These are phyloP conservation scores for Pleurotus salmoneostramineus DNA, from an alignment of 768 basidiomycete species.

Conservation along the genomic window DNA sequence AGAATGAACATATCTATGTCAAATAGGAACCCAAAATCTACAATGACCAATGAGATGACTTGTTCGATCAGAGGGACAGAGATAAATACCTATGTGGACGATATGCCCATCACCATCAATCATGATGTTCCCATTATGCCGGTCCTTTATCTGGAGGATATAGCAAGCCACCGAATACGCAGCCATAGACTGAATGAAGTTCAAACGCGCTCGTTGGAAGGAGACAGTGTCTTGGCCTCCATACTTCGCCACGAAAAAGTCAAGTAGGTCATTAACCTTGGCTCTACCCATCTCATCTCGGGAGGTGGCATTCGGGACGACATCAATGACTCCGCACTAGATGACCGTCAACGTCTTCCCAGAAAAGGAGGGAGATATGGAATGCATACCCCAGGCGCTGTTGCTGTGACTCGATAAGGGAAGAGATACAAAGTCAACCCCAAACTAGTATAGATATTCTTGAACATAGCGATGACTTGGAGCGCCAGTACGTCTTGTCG, in stretches of 20 bases:
- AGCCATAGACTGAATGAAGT: constrained; percentile 99
- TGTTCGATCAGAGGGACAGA: background rate
- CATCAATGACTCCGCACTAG: constrained; percentile 97
- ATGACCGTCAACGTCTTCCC: background rate
- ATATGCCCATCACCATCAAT: constrained; percentile 98
- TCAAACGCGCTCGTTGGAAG: constrained; percentile 90
- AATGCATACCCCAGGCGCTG: constrained; percentile 81
- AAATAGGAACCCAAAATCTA: constrained; percentile 94
- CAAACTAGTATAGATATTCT: constrained; percentile 89
- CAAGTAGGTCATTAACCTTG: constrained; percentile 93
- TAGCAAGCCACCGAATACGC: constrained; percentile 98
- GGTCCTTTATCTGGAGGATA: constrained; percentile 96
- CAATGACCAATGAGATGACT: background rate
- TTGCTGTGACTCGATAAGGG: constrained; percentile 96
- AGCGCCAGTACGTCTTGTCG: constrained; percentile 97
- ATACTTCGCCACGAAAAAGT: constrained; percentile 92
- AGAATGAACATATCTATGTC: constrained; percentile 91
- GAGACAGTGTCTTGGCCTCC: constrained; percentile 85
- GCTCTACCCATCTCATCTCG: constrained; percentile 99
- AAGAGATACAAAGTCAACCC: constrained; percentile 90
- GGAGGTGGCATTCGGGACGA: constrained; percentile 96
- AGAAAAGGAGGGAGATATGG: background rate
- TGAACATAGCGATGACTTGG: constrained; percentile 99
- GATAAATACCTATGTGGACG: constrained; percentile 76
- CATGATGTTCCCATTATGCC: constrained; percentile 99